Percentiles rank a stretch among this genome's conserved stretches.
Evolutionary conservation across 345 rosid genomes (phyloP).

Genomic region (Lepidium aucheri): DNA sequence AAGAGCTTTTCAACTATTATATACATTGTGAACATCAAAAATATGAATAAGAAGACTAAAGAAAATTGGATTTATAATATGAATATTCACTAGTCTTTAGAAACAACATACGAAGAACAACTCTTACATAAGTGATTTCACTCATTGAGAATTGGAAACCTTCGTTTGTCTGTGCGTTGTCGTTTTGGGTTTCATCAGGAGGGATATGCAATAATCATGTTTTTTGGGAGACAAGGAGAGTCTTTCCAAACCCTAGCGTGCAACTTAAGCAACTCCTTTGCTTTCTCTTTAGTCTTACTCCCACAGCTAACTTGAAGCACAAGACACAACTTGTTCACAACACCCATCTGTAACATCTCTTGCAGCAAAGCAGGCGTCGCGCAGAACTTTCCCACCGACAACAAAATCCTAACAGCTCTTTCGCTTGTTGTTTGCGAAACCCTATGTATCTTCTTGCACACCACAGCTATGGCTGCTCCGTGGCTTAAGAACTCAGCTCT

Average conservation of each 20-base stretch:
- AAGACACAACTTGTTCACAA: constrained; percentile 57
- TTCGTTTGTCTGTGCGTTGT: neutral
- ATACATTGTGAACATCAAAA: constrained; percentile 13
- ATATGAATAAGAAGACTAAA: neutral
- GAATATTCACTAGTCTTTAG: neutral
- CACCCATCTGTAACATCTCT: constrained; percentile 75
- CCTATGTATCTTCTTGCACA: constrained; percentile 69
- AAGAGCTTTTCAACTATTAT: neutral
- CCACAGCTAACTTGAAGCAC: constrained; percentile 50
- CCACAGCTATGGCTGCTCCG: constrained; percentile 60
- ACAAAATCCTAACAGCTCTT: constrained; percentile 55
- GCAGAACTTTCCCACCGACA: constrained; percentile 51
- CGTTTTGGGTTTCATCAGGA: constrained; percentile 16
- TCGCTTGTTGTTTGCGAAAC: constrained; percentile 55
- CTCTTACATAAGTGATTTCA: constrained; percentile 12
- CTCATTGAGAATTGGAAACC: constrained; percentile 14
- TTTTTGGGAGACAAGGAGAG: constrained; percentile 45
- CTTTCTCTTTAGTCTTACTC: constrained; percentile 45
- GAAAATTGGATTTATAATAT: neutral
- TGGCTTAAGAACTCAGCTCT: constrained; percentile 59
- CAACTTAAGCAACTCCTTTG: constrained; percentile 51
- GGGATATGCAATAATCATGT: constrained; percentile 35
- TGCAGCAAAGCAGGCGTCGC: constrained; percentile 38
- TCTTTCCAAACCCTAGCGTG: constrained; percentile 63
- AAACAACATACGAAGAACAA: neutral